These are phyloP conservation scores for Talaromyces sp. DNA, from an alignment of 2,329 filamentous ascomycete species.

Conservation along the genomic window DNA sequence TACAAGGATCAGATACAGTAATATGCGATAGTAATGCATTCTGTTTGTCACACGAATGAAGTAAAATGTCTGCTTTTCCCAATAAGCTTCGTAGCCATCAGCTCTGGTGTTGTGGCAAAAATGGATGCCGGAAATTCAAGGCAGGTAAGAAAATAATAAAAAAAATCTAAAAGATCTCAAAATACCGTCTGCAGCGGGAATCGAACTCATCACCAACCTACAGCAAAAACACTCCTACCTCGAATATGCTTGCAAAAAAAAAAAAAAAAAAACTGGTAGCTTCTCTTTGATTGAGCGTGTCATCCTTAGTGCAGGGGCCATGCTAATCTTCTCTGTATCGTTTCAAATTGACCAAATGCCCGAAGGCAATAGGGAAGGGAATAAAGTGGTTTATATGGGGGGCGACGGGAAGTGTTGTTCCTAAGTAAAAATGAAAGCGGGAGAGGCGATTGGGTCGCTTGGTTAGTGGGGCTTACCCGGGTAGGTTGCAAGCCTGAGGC, in stretches of 20 bases:
- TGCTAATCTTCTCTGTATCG: constrained; percentile 76
- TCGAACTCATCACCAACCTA: neutral
- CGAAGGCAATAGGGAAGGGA: constrained; percentile 30
- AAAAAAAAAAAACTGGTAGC: constrained; percentile 60
- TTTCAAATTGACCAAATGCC: constrained; percentile 62
- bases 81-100: too few species aligned
- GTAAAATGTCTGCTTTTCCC: too few species aligned
- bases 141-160: neutral
- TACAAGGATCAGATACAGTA: neutral
- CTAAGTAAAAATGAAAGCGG: neutral
- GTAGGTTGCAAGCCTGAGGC: constrained; percentile 1
- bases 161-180: neutral
- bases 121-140: neutral
- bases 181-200: neutral
- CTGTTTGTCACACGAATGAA: neutral
- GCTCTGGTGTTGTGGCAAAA: neutral
- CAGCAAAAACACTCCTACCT: constrained; percentile 1
- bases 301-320: constrained; percentile 89
- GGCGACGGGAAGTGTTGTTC: neutral
- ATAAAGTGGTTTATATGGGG: constrained; percentile 23
- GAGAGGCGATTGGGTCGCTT: constrained; percentile 7
- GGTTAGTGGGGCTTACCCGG: neutral
- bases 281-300: constrained; percentile 82
- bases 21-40: constrained; percentile 2
- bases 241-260: neutral